Evolutionary conservation across 2,329 filamentous ascomycete species (phyloP), one percentile per base, ranked within the genome.

Genomic region (Fusarium sp.): DNA sequence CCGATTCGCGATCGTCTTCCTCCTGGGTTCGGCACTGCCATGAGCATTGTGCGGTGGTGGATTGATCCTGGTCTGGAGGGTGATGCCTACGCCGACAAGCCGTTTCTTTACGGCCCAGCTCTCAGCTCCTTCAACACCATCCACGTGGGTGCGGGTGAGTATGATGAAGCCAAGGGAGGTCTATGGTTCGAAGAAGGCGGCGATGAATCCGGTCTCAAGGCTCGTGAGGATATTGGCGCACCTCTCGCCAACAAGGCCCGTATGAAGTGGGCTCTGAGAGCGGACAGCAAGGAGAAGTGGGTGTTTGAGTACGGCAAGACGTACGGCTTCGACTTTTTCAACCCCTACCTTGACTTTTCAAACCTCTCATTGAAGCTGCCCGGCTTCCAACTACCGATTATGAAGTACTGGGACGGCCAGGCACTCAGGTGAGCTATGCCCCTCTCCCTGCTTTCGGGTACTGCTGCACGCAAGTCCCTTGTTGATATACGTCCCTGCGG

Each of bases 41-140:
- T 98, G 82, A 92, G 91, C 61, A 92, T 98, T 49, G 94, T 97
- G 31, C 94, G 93, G 76, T 97, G 94, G 93, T 93, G 92, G 85
- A 92, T 98, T 57, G 96, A 99, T 79, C 96, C 96, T 0, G 94
- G 95, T 0, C 84, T 99, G 0, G 94, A 98, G 10, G 95, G 95
- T 11, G 95, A 99, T 80, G 92, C 94, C 0, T 95, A 97, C 75
- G 93, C 94, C 5, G 95, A 98, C 78, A 87, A 89, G 75, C 96
- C 96, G 1, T 94, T 95, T 78, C 84, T 98, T 5, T 98, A 96
- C 78, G 95, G 96, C 0, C 92, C 94, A 0, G 92, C 94, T 0
- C 81, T 97, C 59, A 93, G 91, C 67, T 93, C 91, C 2, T 95
- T 97, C 81, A 98, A 98, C 79, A 86, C 89, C 24, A 84, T 98